Base-by-base conservation (phyloP, 2,329 filamentous ascomycete species). In the Phoma sp. region DNA sequence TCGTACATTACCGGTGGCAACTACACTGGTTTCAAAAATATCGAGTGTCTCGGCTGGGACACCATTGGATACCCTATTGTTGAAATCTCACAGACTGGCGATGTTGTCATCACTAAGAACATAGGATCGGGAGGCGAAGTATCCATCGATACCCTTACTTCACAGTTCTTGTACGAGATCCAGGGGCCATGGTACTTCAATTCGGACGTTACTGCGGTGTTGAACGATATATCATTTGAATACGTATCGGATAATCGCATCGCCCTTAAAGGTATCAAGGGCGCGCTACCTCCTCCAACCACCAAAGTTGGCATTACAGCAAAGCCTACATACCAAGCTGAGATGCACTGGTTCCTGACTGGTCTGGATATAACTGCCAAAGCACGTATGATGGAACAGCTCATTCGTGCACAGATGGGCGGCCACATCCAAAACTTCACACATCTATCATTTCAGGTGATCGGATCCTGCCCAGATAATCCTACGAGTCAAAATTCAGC, bases 181-280 rank as follows among this genome's bases (percentile, higher is more conserved):
- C 68, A 70, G 47, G 68, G 66, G 2, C 80, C 79, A 0, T 80
- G 78, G 75, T 86, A 86, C 64, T 82, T 78, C 74, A 84, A 85
- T 69, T 80, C 78, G 0, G 83, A 85, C 57, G 82, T 85, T 27
- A 83, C 79, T 0, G 83, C 83, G 0, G 62, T 82, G 11, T 69
- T 86, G 11, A 71, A 78, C 41, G 71, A 78, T n/a, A 70, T 84
- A 33, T 77, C 75, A 52, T 82, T 87, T 55, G 78, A 82, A 41
- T 78, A 86, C 47, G 52, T 81, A 4, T 77, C 76, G 1, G 68
- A 70, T 14, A 78, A 85, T 59, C 76, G 81, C 6, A 80, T 85
- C 1, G 76, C 78, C 2, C 50, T 85, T 10, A 73, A 73, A 23
- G 79, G 79, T 14, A 71, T 81, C 18, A 72, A 73, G 44, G 76